Conservation (phyloP, 257 asterid species). For the Solanum pennellii region DNA sequence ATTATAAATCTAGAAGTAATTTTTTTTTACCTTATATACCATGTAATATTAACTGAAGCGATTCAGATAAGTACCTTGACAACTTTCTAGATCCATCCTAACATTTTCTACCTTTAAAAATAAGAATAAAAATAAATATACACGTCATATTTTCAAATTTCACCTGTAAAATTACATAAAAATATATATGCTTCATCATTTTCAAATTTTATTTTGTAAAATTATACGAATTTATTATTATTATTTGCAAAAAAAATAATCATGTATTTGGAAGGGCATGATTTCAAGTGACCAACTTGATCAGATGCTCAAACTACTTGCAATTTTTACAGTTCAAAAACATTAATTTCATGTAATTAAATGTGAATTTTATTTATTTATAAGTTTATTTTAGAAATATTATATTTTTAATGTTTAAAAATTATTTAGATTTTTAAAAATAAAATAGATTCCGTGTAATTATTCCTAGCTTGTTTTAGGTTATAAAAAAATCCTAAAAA, state of each 20-base stretch:
- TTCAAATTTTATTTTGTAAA: too few species aligned
- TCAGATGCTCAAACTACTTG: neutral
- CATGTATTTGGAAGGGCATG: neutral
- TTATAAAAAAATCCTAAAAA: neutral
- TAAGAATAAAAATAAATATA: too few species aligned
- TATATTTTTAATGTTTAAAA: too few species aligned
- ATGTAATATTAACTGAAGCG: neutral
- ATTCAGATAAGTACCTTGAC: too few species aligned
- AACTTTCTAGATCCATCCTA: neutral
- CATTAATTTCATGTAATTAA: too few species aligned
- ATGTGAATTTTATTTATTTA: neutral
- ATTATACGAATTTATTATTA: neutral
- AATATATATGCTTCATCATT: too few species aligned
- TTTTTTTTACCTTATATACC: neutral
- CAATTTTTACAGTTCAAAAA: neutral
- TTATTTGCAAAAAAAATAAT: too few species aligned
- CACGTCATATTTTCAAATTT: neutral
- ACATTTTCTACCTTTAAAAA: neutral
- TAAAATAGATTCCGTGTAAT: neutral
- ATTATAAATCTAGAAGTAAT: too few species aligned
- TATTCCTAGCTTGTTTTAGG: neutral
- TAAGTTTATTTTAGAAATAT: too few species aligned
- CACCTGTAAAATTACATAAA: neutral
- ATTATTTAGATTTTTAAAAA: too few species aligned
- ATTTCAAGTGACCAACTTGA: neutral